These are phyloP conservation scores for Daucus carota DNA, from an alignment of 129 eudicot genomes.

Conservation along the genomic window DNA sequence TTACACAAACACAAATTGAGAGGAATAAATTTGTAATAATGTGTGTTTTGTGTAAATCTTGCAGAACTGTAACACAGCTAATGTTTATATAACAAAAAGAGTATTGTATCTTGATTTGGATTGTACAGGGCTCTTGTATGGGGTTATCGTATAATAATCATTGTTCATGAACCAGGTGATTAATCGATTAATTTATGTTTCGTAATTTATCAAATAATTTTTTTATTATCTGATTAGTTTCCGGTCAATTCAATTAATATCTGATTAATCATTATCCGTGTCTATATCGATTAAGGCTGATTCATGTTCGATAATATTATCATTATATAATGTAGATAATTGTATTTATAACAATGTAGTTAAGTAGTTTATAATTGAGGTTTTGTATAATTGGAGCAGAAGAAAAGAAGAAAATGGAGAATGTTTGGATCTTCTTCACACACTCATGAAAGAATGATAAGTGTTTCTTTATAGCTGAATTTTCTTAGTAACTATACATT, in stretches of 20 bases:
- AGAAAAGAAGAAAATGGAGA: not conserved
- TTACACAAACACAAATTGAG: not conserved
- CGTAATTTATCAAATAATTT: too few relatives aligned
- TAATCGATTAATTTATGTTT: too few relatives aligned
- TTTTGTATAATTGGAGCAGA: not conserved
- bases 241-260: too few relatives aligned
- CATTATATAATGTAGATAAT: not conserved
- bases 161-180: too few relatives aligned
- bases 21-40: too few relatives aligned
- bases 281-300: too few relatives aligned
- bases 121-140: not conserved
- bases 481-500: conserved; percentile 9
- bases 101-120: not conserved
- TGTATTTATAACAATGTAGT: not conserved
- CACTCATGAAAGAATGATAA: not conserved
- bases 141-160: too few relatives aligned
- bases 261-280: too few relatives aligned
- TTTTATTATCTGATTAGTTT: too few relatives aligned
- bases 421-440: conserved; percentile 3
- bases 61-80: not conserved
- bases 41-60: not conserved
- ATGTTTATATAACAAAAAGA: not conserved
- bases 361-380: not conserved
- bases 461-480: conserved; percentile 5
- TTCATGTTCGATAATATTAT: too few relatives aligned